These are phyloP conservation scores for Geotrichum europaeum DNA, from an alignment of 1,139 yeast genomes.

Conservation along the genomic window DNA sequence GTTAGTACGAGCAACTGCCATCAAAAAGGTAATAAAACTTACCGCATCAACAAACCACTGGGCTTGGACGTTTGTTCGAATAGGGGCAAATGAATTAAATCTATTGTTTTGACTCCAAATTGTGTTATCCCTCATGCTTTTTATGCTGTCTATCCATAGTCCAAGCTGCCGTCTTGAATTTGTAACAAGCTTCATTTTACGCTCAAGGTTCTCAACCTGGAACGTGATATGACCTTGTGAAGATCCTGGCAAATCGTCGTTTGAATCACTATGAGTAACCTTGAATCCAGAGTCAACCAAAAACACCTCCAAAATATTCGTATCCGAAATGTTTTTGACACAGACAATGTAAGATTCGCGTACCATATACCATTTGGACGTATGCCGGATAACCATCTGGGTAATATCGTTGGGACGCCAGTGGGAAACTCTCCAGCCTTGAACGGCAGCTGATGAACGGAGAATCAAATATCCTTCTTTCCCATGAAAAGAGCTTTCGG, in stretches of 20 bases:
- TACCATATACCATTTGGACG: slow-evolving; percentile 85
- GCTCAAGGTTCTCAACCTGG: slow-evolving; percentile 71
- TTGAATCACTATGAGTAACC: slow-evolving; percentile 32
- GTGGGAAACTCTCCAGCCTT: slow-evolving; percentile 96
- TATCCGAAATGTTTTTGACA: slow-evolving; percentile 78
- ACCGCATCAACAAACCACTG: slow-evolving; percentile 95
- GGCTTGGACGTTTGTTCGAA: slow-evolving; percentile 75
- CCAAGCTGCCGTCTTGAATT: slow-evolving; percentile 64
- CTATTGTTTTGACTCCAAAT: slow-evolving; percentile 70
- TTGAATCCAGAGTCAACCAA: slow-evolving; percentile 68
- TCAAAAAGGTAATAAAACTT: slow-evolving; percentile 2
- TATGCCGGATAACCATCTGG: slow-evolving; percentile 76
- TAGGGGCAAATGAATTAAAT: slow-evolving; percentile 89
- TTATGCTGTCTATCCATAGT: slow-evolving; percentile 72
- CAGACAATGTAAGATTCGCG: slow-evolving; percentile 80
- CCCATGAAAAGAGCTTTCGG: slow-evolving; percentile 76
- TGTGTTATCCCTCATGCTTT: slow-evolving; percentile 60
- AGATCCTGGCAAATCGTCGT: slow-evolving; percentile 9
- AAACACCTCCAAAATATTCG: slow-evolving; percentile 87
- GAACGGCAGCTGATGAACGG: slow-evolving; percentile 75
- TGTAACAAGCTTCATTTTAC: slow-evolving; percentile 70
- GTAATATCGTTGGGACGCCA: slow-evolving; percentile 66
- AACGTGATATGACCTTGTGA: slow-evolving; percentile 39
- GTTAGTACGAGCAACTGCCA: background rate
- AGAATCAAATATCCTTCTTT: slow-evolving; percentile 83